Evolutionary conservation across 345 rosid species (phyloP).

Genomic region (Moricandia arvensis): DNA sequence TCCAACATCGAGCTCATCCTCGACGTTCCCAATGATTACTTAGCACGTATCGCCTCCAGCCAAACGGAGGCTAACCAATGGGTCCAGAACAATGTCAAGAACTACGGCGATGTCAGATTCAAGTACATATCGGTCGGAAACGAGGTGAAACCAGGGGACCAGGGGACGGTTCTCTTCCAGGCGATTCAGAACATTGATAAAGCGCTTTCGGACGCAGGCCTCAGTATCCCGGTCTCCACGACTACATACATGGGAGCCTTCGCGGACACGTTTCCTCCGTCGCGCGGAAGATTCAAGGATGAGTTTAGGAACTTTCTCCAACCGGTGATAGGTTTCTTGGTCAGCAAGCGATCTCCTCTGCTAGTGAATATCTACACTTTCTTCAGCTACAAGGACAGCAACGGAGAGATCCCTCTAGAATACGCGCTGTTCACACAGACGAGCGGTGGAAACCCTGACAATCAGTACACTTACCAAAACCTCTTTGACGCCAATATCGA

Average conservation of each 20-base stretch:
- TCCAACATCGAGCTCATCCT: constrained; percentile 54
- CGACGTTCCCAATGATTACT: constrained; percentile 2
- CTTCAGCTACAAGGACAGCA: constrained; percentile 29
- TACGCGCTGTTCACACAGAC: constrained; percentile 43
- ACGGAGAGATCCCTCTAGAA: constrained; percentile 30
- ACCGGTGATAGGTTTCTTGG: constrained; percentile 44
- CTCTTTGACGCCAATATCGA: constrained; percentile 31
- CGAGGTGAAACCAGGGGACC: constrained; percentile 29
- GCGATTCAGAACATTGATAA: background rate
- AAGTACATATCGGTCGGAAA: constrained; percentile 64
- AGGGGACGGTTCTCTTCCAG: background rate
- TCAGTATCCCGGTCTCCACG: constrained; percentile 36
- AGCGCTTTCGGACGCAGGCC: constrained; percentile 12
- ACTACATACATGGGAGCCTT: constrained; percentile 25
- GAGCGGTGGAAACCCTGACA: constrained; percentile 22
- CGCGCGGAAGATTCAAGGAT: constrained; percentile 33
- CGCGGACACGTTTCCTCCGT: constrained; percentile 43
- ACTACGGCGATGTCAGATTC: constrained; percentile 44
- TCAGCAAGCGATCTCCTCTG: constrained; percentile 42
- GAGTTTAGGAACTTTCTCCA: constrained; percentile 29
- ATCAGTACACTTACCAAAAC: constrained; percentile 15
- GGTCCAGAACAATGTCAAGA: constrained; percentile 47
- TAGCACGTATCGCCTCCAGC: constrained; percentile 45
- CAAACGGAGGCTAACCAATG: constrained; percentile 48
- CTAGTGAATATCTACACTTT: constrained; percentile 47